phyloP scores from a whole-genome alignment of 225 moss, liverwort and hornwort species.

The Lunularia cruciata region DNA sequence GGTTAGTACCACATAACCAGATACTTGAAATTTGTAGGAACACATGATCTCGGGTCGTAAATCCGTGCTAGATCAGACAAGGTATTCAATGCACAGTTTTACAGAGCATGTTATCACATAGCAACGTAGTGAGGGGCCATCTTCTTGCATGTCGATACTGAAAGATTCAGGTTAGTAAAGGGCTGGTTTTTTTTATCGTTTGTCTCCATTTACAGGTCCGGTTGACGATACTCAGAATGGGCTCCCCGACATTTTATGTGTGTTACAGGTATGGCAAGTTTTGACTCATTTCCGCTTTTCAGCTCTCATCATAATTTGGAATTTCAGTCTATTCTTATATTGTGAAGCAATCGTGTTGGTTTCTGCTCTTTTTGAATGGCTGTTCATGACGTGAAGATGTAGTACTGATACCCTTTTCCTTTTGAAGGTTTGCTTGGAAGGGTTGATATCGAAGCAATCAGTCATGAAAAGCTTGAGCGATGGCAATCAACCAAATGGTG shows the following conservation, averaged over 20 bases:
- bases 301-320: neutral
- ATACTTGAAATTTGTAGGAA: no score
- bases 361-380: no score
- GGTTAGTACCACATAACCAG: slow-evolving; percentile 45
- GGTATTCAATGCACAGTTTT: no score
- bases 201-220: slow-evolving; percentile 58
- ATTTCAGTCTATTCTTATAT: no score
- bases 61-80: no score
- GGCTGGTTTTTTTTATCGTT: no score
- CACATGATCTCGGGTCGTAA: no score
- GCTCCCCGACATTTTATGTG: slow-evolving; percentile 93
- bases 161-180: no score
- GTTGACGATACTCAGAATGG: slow-evolving; percentile 76
- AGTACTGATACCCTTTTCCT: neutral
- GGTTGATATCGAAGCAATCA: slow-evolving; percentile 87
- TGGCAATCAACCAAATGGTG: slow-evolving; percentile 92
- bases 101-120: no score
- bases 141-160: no score
- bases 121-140: no score
- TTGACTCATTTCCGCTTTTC: neutral
- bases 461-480: slow-evolving; percentile 77
- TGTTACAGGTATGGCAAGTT: slow-evolving; percentile 60
- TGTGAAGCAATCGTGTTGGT: no score
- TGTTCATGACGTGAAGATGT: neutral
- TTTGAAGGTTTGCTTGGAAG: slow-evolving; percentile 69